Evolutionary conservation across 352 stramenopile species (phyloP), one percentile per base, ranked within the genome.

Genomic region (Pythium rhizo-oryzae): DNA sequence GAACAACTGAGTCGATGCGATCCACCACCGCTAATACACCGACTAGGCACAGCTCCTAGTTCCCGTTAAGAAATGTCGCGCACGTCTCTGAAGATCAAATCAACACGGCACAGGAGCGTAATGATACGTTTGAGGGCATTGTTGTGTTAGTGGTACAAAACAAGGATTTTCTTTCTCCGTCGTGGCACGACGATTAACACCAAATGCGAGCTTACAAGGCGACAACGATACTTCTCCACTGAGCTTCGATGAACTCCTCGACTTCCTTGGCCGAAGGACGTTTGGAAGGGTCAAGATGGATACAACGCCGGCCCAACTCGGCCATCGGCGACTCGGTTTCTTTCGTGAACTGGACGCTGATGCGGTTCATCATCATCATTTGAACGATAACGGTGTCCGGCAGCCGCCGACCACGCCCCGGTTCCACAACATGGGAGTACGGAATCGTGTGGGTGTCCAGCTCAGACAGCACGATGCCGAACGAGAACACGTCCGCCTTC

Each of bases 391-490:
- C 35, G 4, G 55, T 61, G 37, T 61, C 30, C 8, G 30, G 53
- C 19, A 47, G 33, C 28, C 37, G 30, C 25, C 52, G 30, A 13
- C 52, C 52, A 12, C 25, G 41, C 15, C 41, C 41, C 1, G 41
- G 41, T 3, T 47, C 41, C 13, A 64, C 35, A 1, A 35, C 39
- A 19, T 52, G 39, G 1, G 55, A 11, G 28, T 58, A 58, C 5
- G 52, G 52, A 11, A 58, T 44, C 0, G 25, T 28, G 13, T 58
- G 52, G 25, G 64, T 65, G 47, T 70, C 64, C 1, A 70, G 41
- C 57, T 70, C 64, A n/a, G 64, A 70, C 11, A 70, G 56, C 18
- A 69, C 46, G 41, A 79, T 63, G 43, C 74, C 74, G 33, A 76
- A 78, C 23, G 74, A 78, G 39, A 54, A 67, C 16, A 67, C 41